Evolutionary conservation across 345 rosid genomes (phyloP).

Genomic region (Orychophragmus violaceus): DNA sequence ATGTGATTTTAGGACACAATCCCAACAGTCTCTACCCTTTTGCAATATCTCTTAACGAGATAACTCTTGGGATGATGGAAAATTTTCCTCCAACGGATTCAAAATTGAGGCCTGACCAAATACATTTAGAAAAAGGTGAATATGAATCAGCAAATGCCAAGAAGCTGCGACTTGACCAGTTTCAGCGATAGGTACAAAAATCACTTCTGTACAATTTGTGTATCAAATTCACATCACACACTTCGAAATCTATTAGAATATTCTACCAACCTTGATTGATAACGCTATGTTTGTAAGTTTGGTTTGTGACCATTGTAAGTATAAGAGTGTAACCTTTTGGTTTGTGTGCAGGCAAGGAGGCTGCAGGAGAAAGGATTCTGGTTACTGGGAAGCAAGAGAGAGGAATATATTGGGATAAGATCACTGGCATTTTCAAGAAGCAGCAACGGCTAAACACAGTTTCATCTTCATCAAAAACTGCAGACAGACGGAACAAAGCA

Average conservation of each 20-base stretch:
- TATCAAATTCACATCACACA: background rate
- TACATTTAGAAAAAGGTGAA: slow-evolving; percentile 89
- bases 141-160: slow-evolving; percentile 91
- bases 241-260: background rate
- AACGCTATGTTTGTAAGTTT: background rate
- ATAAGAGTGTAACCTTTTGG: background rate
- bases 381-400: slow-evolving; percentile 93
- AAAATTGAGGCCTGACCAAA: slow-evolving; percentile 94
- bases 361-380: slow-evolving; percentile 97
- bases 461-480: slow-evolving; percentile 27
- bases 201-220: background rate
- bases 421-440: slow-evolving; percentile 63
- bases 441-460: slow-evolving; percentile 37
- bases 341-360: slow-evolving; percentile 69
- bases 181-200: slow-evolving; percentile 83
- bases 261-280: background rate
- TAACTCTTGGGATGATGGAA: slow-evolving; percentile 65
- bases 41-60: slow-evolving; percentile 85
- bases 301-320: slow-evolving; percentile 2
- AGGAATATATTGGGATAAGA: slow-evolving; percentile 59
- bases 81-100: slow-evolving; percentile 96
- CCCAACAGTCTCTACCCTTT: slow-evolving; percentile 87
- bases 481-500: no score
- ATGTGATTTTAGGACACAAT: no score
- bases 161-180: slow-evolving; percentile 87